A percentile compares a stretch with the other conserved stretches of the same genome.
These are phyloP conservation scores for Crithidia acanthocephali DNA, from an alignment of 208 protist genomes.

Conservation along the genomic window DNA sequence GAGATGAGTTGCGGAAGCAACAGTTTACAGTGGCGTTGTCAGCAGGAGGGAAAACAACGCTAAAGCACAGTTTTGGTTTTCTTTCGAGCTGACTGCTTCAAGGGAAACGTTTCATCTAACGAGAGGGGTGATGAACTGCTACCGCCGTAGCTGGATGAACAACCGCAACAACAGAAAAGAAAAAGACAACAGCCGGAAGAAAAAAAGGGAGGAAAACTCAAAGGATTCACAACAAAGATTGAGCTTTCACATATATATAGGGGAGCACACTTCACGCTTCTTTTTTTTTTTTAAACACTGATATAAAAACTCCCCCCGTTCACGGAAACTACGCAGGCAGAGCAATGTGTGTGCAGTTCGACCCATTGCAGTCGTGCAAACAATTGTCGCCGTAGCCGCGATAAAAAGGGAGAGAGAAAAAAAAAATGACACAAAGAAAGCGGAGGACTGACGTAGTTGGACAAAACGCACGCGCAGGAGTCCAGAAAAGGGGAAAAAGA, in stretches of 20 bases:
- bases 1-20: not conserved
- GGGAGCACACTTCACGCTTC: too few species aligned
- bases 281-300: too few species aligned
- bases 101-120: too few species aligned
- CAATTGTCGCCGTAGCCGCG: too few species aligned
- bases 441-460: not conserved
- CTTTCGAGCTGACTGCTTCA: too few species aligned
- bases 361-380: too few species aligned
- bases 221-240: too few species aligned
- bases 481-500: too few species aligned
- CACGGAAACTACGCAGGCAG: too few species aligned
- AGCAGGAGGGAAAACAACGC: not conserved
- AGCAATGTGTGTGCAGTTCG: not conserved
- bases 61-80: not conserved
- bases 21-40: not conserved
- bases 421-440: not conserved
- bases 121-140: not conserved
- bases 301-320: too few species aligned
- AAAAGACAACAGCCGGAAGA: not conserved
- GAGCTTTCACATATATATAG: not conserved
- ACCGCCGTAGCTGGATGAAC: too few species aligned
- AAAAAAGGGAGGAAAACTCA: not conserved
- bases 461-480: not conserved
- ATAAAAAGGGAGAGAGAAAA: not conserved
- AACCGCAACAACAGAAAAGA: not conserved